These are phyloP conservation scores for Penicillium paneum DNA, from an alignment of 2,329 filamentous ascomycete genomes.

Conservation along the genomic window DNA sequence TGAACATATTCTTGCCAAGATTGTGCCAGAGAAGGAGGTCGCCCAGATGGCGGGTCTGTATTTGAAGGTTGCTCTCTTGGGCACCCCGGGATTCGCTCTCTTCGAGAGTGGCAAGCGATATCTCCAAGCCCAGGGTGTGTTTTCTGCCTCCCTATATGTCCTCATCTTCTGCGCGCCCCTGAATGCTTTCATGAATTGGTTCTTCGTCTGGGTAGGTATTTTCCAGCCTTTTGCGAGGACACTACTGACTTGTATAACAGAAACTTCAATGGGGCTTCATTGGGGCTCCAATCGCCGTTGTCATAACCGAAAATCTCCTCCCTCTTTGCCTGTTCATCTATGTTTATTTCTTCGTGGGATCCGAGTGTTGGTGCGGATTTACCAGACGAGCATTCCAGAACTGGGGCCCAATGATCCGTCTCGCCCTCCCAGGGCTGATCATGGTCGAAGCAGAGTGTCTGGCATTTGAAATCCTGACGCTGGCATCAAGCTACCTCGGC, in stretches of 20 bases:
- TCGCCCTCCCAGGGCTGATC: slow-evolving; percentile 82
- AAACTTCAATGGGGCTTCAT: slow-evolving; percentile 65
- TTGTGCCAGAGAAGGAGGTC: slow-evolving; percentile 70
- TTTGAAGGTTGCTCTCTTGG: slow-evolving; percentile 65
- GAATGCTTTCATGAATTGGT: slow-evolving; percentile 76
- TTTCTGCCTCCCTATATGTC: slow-evolving; percentile 77
- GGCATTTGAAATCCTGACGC: slow-evolving; percentile 85
- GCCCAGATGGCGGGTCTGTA: slow-evolving; percentile 71
- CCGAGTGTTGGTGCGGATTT: slow-evolving; percentile 78
- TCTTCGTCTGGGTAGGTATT: slow-evolving; percentile 66
- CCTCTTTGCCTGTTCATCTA: slow-evolving; percentile 71
- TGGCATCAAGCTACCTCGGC: slow-evolving; percentile 77
- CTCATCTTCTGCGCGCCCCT: slow-evolving; percentile 78
- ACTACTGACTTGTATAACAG: slow-evolving; percentile 20
- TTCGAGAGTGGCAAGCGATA: slow-evolving; percentile 83
- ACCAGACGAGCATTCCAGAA: slow-evolving; percentile 66
- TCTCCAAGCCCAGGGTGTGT: slow-evolving; percentile 83
- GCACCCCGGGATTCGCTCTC: slow-evolving; percentile 70
- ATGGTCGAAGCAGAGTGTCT: slow-evolving; percentile 95
- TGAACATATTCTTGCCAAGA: slow-evolving; percentile 59
- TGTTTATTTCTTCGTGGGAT: slow-evolving; percentile 67
- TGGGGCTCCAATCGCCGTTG: slow-evolving; percentile 75
- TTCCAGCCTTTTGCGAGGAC: neutral
- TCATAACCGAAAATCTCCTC: slow-evolving; percentile 71
- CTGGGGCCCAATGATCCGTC: slow-evolving; percentile 79